Evolutionary conservation across 164 flowering plant genomes (phyloP).

Genomic region (Macadamia integrifolia): DNA sequence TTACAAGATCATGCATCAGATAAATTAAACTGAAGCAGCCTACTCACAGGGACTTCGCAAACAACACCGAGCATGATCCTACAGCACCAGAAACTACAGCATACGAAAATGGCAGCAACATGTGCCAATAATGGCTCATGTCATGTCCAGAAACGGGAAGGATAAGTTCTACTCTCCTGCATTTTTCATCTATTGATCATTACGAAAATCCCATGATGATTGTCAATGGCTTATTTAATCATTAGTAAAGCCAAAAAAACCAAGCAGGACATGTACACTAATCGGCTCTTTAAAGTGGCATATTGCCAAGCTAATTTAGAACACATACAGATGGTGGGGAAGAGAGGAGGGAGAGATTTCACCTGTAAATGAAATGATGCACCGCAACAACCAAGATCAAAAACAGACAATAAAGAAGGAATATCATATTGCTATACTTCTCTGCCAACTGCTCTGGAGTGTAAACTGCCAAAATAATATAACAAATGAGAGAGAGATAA

Average conservation of each 20-base stretch:
- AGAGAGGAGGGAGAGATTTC: not conserved
- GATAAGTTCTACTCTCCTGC: conserved; percentile 82
- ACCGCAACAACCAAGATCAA: conserved; percentile 62
- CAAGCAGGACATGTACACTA: conserved; percentile 18
- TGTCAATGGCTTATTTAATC: not conserved
- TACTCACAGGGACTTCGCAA: conserved; percentile 94
- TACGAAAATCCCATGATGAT: conserved; percentile 19
- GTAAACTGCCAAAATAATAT: conserved; percentile 51
- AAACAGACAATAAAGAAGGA: conserved; percentile 70
- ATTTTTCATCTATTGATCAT: conserved; percentile 12
- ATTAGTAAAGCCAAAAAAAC: not conserved
- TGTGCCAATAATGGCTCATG: conserved; percentile 65
- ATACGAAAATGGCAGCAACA: conserved; percentile 87
- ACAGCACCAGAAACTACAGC: conserved; percentile 93
- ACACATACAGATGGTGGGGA: too few species aligned
- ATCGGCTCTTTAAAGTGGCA: not conserved
- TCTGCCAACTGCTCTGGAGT: conserved; percentile 96
- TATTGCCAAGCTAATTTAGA: not conserved
- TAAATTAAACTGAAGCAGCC: conserved; percentile 1
- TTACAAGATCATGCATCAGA: not conserved
- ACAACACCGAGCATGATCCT: conserved; percentile 93
- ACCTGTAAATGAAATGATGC: conserved; percentile 78
- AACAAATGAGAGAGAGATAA: not conserved
- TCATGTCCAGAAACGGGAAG: conserved; percentile 59
- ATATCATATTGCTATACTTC: conserved; percentile 76